phyloP scores from a whole-genome alignment of 495 filamentous ascomycete genomes.

The Hypoxylon rickii region DNA sequence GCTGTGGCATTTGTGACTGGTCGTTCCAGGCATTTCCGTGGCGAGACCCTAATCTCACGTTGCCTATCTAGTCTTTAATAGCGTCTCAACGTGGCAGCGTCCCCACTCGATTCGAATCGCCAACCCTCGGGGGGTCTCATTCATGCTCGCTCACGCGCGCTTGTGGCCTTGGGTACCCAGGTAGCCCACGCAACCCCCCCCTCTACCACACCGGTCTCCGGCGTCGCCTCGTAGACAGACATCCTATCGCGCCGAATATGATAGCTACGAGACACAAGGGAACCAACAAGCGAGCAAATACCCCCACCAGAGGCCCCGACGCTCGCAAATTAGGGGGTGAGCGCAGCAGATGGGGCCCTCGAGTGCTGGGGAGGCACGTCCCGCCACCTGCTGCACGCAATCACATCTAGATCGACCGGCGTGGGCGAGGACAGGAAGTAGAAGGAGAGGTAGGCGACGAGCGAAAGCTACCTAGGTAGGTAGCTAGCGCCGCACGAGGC shows the following conservation, averaged over 20 bases:
- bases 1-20: constrained; percentile 26
- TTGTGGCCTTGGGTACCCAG: background rate
- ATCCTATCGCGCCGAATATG: background rate
- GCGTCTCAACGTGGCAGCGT: constrained; percentile 4
- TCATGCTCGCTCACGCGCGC: constrained; percentile 1
- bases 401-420: constrained; percentile 28
- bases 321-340: too few relatives aligned
- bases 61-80: background rate
- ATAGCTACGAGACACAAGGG: background rate
- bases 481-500: constrained; percentile 8
- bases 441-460: background rate
- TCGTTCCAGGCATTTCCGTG: constrained; percentile 8
- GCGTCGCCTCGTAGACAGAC: background rate
- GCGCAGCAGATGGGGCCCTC: constrained; percentile 10
- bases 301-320: too few relatives aligned
- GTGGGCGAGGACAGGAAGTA: background rate
- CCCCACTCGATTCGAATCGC: background rate
- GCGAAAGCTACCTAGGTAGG: background rate
- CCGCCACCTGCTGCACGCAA: constrained; percentile 30
- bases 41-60: constrained; percentile 8
- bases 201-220: background rate
- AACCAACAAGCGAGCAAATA: background rate
- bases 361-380: too few relatives aligned
- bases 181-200: background rate
- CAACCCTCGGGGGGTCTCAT: background rate